Conservation (phyloP, 441 rosid genomes). For the Euphorbia celastroides region DNA sequence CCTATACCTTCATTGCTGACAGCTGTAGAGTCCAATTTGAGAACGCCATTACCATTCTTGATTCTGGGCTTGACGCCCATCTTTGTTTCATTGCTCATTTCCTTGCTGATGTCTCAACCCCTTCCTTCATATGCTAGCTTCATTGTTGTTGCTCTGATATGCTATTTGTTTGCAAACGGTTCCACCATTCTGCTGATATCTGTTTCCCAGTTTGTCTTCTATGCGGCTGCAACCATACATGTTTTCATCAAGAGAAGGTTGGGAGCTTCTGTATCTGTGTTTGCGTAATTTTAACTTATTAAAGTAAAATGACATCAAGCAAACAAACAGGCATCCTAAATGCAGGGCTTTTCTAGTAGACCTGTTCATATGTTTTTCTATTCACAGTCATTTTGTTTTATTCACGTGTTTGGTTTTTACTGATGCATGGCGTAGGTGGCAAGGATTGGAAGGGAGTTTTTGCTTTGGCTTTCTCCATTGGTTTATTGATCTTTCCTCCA, state of each 20-base stretch:
- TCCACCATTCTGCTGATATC: constrained; percentile 45
- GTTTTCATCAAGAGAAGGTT: constrained; percentile 66
- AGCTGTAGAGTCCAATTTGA: constrained; percentile 78
- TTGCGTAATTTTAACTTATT: no score
- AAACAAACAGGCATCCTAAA: no score
- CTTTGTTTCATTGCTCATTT: constrained; percentile 45
- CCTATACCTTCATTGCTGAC: constrained; percentile 69
- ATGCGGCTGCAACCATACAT: constrained; percentile 61
- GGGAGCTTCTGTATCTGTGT: constrained; percentile 5
- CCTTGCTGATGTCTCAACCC: constrained; percentile 63
- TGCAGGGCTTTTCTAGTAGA: background rate
- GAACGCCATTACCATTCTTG: constrained; percentile 67
- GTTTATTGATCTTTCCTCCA: constrained; percentile 55
- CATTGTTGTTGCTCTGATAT: constrained; percentile 49
- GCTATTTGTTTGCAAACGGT: constrained; percentile 83
- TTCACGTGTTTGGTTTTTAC: background rate
- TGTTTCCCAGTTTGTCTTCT: constrained; percentile 65
- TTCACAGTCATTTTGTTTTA: background rate
- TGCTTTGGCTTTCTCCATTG: constrained; percentile 45
- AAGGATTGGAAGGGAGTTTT: constrained; percentile 45
- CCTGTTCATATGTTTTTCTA: background rate
- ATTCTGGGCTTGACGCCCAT: constrained; percentile 54
- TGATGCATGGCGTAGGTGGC: constrained; percentile 42
- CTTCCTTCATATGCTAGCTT: constrained; percentile 70
- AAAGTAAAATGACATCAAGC: no score